Conservation (phyloP, 2,329 filamentous ascomycete species). For the Aphanoascus verrucosus region DNA sequence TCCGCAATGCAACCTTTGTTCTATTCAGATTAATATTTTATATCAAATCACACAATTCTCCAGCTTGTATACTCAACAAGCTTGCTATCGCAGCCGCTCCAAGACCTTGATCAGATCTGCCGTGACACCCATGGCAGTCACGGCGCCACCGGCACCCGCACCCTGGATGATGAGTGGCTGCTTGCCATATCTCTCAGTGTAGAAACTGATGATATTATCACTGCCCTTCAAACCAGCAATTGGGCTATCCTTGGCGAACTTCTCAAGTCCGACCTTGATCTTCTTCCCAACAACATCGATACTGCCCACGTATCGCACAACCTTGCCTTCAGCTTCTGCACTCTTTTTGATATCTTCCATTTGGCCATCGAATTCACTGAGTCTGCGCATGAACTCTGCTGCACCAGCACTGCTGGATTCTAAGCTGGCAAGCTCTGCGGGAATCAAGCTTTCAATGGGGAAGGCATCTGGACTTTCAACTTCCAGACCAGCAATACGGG, state of each 20-base stretch:
- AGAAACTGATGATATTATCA: conserved; percentile 98
- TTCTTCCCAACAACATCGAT: conserved; percentile 71
- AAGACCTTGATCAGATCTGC: conserved; percentile 84
- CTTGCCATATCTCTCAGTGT: conserved; percentile 84
- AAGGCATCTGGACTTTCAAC: conserved; percentile 79
- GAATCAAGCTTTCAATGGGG: conserved; percentile 88
- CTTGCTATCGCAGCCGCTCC: conserved; percentile 50
- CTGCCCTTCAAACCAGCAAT: conserved; percentile 93
- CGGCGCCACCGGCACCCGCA: conserved; percentile 83
- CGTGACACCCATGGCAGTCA: conserved; percentile 97
- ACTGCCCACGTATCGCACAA: conserved; percentile 86
- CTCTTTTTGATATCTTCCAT: conserved; percentile 82
- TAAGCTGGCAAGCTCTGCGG: conserved; percentile 68
- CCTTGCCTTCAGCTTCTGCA: conserved; percentile 80
- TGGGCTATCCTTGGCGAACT: conserved; percentile 75
- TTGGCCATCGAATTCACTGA: conserved; percentile 72
- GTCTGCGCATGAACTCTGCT: conserved; percentile 71
- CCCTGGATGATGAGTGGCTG: conserved; percentile 93
- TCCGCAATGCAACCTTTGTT: no score
- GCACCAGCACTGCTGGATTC: conserved; percentile 47
- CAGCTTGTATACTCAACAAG: no score
- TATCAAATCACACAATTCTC: no score
- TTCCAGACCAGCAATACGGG: conserved; percentile 68
- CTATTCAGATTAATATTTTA: no score
- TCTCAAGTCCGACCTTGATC: conserved; percentile 87